phyloP scores from a whole-genome alignment of 768 basidiomycete species.

The Ramaria rubella region DNA sequence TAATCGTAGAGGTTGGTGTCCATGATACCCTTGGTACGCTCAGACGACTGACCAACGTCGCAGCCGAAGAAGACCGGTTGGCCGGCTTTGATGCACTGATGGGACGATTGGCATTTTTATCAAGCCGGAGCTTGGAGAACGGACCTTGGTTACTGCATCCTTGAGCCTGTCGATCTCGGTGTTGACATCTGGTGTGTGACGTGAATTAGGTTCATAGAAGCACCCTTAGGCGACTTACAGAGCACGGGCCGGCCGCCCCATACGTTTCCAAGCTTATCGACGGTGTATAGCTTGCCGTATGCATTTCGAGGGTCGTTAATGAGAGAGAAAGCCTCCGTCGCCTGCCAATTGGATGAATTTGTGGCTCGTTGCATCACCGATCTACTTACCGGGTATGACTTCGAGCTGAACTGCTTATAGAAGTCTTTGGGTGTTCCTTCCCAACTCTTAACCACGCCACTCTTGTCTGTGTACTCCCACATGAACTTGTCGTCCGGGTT shows the following conservation, averaged over 20 bases:
- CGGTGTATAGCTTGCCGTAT: constrained; percentile 80
- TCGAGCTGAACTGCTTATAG: constrained; percentile 56
- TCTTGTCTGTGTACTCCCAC: constrained; percentile 86
- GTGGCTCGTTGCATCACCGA: neutral
- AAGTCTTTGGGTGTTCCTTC: constrained; percentile 78
- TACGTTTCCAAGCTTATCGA: constrained; percentile 88
- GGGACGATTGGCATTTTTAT: neutral
- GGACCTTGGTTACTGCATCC: constrained; percentile 64
- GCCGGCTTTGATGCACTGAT: constrained; percentile 72
- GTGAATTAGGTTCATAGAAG: neutral
- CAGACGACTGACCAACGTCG: constrained; percentile 86
- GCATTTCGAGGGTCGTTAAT: constrained; percentile 92
- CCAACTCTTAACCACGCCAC: constrained; percentile 66
- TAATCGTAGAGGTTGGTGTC: constrained; percentile 78
- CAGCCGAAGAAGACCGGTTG: constrained; percentile 94
- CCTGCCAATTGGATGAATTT: constrained; percentile 30
- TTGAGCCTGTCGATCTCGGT: constrained; percentile 80
- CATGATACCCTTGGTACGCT: constrained; percentile 91
- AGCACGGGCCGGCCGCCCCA: constrained; percentile 81
- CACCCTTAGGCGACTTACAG: constrained; percentile 44
- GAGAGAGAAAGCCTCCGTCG: constrained; percentile 77
- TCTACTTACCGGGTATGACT: constrained; percentile 46
- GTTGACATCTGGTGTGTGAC: constrained; percentile 64
- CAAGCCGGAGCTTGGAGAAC: constrained; percentile 11
- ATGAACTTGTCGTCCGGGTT: constrained; percentile 61